A percentile compares a stretch with the other conserved stretches of the same genome.
Evolutionary conservation across 192 early-diverging fungal species (phyloP).

Genomic region (Coemansia sp.): DNA sequence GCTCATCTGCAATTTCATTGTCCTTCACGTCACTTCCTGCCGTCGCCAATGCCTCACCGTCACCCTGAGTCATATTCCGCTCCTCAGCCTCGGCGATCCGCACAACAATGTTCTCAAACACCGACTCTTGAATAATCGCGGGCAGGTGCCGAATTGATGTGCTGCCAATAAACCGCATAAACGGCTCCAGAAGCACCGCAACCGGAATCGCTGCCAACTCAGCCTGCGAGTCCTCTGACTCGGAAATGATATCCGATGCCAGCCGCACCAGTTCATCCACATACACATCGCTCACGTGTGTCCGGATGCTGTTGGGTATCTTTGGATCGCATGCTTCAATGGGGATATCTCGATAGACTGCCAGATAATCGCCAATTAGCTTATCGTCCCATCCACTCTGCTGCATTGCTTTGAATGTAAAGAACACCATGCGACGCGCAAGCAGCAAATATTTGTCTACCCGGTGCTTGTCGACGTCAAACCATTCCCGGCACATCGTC

Average conservation of each 20-base stretch:
- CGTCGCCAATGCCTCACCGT: neutral
- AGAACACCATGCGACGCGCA: constrained; percentile 44
- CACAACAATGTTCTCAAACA: constrained; percentile 48
- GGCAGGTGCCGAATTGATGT: constrained; percentile 43
- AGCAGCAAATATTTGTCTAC: constrained; percentile 53
- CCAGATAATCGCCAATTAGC: constrained; percentile 24
- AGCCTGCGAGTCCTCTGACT: constrained; percentile 6
- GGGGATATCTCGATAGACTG: constrained; percentile 29
- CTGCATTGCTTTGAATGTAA: constrained; percentile 33
- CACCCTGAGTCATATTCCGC: constrained; percentile 9
- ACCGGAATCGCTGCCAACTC: constrained; percentile 34
- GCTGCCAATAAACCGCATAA: constrained; percentile 42
- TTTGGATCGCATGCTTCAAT: constrained; percentile 31
- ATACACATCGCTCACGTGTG: constrained; percentile 46
- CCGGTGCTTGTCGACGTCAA: constrained; percentile 50
- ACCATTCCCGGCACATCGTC: constrained; percentile 53
- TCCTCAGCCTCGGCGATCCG: constrained; percentile 54
- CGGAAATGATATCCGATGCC: constrained; percentile 12
- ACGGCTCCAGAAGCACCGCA: constrained; percentile 41
- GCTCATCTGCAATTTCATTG: constrained; percentile 39
- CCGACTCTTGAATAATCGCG: constrained; percentile 32
- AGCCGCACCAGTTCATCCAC: constrained; percentile 49
- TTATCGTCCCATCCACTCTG: constrained; percentile 39
- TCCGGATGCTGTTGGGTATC: constrained; percentile 40
- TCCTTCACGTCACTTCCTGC: constrained; percentile 10